Evolutionary conservation across 495 filamentous ascomycete species (phyloP).

Genomic region (Chaetomium cochliodes): DNA sequence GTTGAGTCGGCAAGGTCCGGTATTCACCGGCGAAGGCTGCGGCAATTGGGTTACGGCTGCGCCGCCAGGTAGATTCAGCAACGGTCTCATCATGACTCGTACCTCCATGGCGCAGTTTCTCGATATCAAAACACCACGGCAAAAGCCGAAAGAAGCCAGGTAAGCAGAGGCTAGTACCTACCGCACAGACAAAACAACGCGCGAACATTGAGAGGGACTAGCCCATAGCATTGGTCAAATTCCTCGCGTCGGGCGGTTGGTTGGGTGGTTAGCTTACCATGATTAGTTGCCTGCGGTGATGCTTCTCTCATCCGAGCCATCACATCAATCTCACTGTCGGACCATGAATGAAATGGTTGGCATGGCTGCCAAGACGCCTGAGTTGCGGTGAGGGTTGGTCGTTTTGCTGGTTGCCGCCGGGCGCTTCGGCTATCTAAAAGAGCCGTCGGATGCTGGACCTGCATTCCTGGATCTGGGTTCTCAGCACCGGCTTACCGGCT

Average conservation of each 20-base stretch:
- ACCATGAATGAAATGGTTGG: conserved; percentile 16
- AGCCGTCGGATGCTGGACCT: conserved; percentile 26
- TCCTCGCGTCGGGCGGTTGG: background rate
- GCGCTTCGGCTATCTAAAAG: conserved; percentile 21
- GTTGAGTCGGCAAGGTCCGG: background rate
- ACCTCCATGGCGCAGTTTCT: background rate
- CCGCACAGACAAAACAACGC: background rate
- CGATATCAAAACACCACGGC: background rate
- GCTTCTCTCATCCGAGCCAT: conserved; percentile 10
- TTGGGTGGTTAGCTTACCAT: background rate
- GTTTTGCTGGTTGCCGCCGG: conserved; percentile 17
- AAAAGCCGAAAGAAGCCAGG: background rate
- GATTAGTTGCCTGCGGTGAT: background rate
- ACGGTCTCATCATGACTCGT: conserved; percentile 12
- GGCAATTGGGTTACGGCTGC: background rate
- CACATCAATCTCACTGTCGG: conserved; percentile 7
- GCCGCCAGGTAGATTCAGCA: background rate
- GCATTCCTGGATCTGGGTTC: conserved; percentile 22
- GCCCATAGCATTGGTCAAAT: background rate
- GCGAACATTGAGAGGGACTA: background rate
- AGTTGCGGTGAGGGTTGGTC: conserved; percentile 30
- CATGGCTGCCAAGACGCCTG: conserved; percentile 19
- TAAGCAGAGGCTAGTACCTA: background rate
- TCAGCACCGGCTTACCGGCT: background rate
- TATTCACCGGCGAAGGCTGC: background rate